phyloP scores from a whole-genome alignment of 257 asterid species.

The Solanum acaule region DNA sequence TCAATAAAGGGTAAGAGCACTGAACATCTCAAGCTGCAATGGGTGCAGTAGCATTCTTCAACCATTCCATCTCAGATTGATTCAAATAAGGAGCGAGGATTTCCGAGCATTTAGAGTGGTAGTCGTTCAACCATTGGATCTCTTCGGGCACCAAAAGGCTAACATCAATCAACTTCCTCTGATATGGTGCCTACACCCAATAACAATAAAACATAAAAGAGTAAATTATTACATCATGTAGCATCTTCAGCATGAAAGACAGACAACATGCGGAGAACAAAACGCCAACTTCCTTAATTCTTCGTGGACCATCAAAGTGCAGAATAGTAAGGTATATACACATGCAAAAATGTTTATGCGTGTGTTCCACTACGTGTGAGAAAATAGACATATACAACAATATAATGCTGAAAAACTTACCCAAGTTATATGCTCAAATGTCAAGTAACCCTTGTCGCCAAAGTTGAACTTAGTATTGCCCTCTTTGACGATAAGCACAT shows the following conservation, averaged over 20 bases:
- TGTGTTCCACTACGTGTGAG: neutral
- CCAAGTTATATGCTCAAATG: slow-evolving; percentile 92
- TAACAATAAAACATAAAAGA: neutral
- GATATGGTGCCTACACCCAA: slow-evolving; percentile 76
- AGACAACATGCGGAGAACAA: neutral
- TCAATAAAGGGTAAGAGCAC: neutral
- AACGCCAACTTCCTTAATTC: neutral
- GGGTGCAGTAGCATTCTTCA: slow-evolving; percentile 76
- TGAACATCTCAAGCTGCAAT: slow-evolving; percentile 28
- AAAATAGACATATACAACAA: neutral
- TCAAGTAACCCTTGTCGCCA: slow-evolving; percentile 67
- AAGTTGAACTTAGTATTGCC: slow-evolving; percentile 88
- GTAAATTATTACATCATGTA: neutral
- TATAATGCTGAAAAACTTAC: slow-evolving; percentile 29
- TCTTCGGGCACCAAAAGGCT: slow-evolving; percentile 62
- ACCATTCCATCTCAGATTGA: slow-evolving; percentile 69
- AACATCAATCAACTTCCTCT: slow-evolving; percentile 60
- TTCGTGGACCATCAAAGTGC: neutral
- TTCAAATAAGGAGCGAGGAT: slow-evolving; percentile 58
- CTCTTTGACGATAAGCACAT: slow-evolving; percentile 76
- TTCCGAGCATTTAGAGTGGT: slow-evolving; percentile 61
- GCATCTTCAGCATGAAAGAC: neutral
- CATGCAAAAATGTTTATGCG: neutral
- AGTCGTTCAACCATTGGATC: slow-evolving; percentile 59
- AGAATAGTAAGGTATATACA: neutral